These are phyloP conservation scores for Triticum dicoccoides DNA, from an alignment of 176 grass and related monocot genomes.

Conservation along the genomic window DNA sequence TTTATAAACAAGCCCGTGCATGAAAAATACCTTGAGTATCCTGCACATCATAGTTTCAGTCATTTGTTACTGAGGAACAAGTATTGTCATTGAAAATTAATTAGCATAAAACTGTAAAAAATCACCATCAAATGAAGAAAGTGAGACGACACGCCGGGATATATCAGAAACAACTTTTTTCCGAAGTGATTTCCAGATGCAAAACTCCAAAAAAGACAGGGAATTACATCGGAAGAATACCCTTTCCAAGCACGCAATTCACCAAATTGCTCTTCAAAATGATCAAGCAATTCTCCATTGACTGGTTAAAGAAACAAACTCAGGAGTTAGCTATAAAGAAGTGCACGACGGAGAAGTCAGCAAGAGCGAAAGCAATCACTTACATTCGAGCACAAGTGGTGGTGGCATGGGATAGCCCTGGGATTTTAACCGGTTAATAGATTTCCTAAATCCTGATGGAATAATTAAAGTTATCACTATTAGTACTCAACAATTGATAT, in stretches of 20 bases:
- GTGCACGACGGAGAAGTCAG: not conserved
- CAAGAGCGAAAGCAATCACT: not conserved
- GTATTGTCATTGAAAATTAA: not conserved
- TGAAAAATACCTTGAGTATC: not conserved
- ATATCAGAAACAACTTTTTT: not conserved
- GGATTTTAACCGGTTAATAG: not conserved
- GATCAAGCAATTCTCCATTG: not conserved
- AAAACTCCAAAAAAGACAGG: not conserved
- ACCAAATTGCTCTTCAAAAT: slow-evolving; percentile 29
- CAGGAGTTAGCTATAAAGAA: slow-evolving; percentile 11
- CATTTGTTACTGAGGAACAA: not conserved
- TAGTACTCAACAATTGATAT: not conserved
- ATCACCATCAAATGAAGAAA: slow-evolving; percentile 33
- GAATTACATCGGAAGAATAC: not conserved
- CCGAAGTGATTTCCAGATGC: not conserved
- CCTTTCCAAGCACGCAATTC: slow-evolving; percentile 13
- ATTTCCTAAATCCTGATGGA: not conserved
- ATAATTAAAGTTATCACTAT: not conserved
- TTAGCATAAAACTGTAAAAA: not conserved
- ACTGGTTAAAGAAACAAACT: slow-evolving; percentile 16
- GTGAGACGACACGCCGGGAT: slow-evolving; percentile 23
- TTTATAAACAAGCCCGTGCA: slow-evolving; percentile 36
- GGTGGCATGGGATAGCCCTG: slow-evolving; percentile 13
- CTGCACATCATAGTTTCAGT: not conserved
- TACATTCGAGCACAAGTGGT: slow-evolving; percentile 26